Conservation (phyloP, 1,139 yeast species). For the Hansenula sp. region DNA sequence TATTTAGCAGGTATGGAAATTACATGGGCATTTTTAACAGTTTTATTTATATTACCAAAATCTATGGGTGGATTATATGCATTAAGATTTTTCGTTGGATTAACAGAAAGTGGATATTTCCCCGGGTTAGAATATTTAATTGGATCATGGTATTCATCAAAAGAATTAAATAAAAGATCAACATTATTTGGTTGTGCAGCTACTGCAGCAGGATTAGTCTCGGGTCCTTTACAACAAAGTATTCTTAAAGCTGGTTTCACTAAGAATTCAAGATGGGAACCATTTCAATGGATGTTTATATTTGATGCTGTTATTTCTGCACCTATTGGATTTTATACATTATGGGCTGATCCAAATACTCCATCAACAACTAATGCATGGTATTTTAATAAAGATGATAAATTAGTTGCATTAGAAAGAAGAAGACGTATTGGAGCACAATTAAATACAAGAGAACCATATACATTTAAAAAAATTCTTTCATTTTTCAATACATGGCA, state of each 20-base stretch:
- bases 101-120: slow-evolving; percentile 51
- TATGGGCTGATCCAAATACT: slow-evolving; percentile 36
- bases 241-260: slow-evolving; percentile 25
- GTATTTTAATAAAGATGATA: slow-evolving; percentile 29
- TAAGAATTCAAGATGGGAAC: slow-evolving; percentile 28
- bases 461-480: slow-evolving; percentile 35
- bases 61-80: slow-evolving; percentile 43
- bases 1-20: slow-evolving; percentile 48
- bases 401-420: slow-evolving; percentile 30
- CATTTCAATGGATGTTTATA: slow-evolving; percentile 49
- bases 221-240: slow-evolving; percentile 43
- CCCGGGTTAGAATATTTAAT: slow-evolving; percentile 47
- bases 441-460: slow-evolving; percentile 36
- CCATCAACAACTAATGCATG: slow-evolving; percentile 29
- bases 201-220: slow-evolving; percentile 40
- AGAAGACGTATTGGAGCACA: slow-evolving; percentile 40
- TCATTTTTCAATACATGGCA: slow-evolving; percentile 42
- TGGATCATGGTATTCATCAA: slow-evolving; percentile 41
- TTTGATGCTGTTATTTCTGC: slow-evolving; percentile 39
- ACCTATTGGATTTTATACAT: slow-evolving; percentile 24
- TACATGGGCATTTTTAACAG: slow-evolving; percentile 49
- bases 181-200: slow-evolving; percentile 43
- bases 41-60: slow-evolving; percentile 41
- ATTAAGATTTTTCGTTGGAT: slow-evolving; percentile 49
- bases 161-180: slow-evolving; percentile 43